Base-by-base conservation (phyloP, 192 early-diverging fungal species). In the Lobosporangium transversale region DNA sequence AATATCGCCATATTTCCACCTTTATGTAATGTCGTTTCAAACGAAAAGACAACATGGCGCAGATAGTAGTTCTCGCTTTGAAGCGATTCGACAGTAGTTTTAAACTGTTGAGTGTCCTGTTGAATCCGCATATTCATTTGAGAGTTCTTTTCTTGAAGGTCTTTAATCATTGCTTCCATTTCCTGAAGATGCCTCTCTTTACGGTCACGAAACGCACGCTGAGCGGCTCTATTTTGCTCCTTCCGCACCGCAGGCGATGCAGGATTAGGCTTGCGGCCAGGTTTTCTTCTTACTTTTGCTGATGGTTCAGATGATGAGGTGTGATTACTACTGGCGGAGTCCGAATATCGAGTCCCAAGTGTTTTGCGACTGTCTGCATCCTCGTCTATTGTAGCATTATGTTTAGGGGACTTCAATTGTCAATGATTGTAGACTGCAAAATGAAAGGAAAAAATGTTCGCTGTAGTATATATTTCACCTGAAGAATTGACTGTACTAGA, bases 121-220 rank as follows among this genome's bases (percentile, higher is more conserved):
- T 74, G 57, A 31, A 30, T 40, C 15, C 65, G 68, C 2, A 51
- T n/a, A 15, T 30, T 35, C 18, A 82, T 73, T 45, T 83, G 73
- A 47, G 86, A 67, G 33, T 83, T 81, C 21, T 68, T 84, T 47
- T 90, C 86, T 17, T 85, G 81, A 49, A 94, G 80, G 23, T 81
- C 82, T 59, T 86, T 81, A 50, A 94, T 91, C 14, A 85, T 83
- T 24, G 68, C 84, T 81, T 96, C 94, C 12, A 96, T 82, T 18
- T 89, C 82, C 48, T 88, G 78, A 21, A 94, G 69, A 60, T 96
- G 91, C 29, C 84, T 73, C 70, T 94, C 89, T 65, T 92, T 93
- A 52, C 94, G 86, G 75, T 96, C 93, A 36, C 94, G 90, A 66
- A 96, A 96, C 0, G 93, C 94, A 7, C 93, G 86, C 67, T 96